Evolutionary conservation across 345 rosid species (phyloP), one percentile per base, ranked within the genome.

Genomic region (Angophora floribunda): DNA sequence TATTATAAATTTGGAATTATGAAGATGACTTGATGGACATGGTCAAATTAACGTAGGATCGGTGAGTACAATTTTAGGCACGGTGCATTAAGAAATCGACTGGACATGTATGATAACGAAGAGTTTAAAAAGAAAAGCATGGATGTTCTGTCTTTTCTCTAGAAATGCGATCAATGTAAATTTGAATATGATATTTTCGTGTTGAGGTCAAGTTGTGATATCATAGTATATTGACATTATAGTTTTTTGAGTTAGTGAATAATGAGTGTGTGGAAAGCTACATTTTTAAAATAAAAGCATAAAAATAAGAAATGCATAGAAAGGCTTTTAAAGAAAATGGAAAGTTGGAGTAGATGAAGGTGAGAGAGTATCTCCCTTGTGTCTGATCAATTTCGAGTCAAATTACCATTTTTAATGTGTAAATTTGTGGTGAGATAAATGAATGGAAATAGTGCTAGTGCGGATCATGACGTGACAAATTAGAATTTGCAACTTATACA

Each of bases 211-310:
- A 55, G 28, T 12, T 55, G 61, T 12, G 9, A 55, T 22, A 55
- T 55, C 28, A 22, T 1, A 55, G 28, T 55, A 28, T 5, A 0
- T 0, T 1, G 28, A 21, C 61, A 55, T 12, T 0, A 3, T 55
- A 55, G 61, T 28, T 9, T 55, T 55, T 55, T 22, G 28, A 55
- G 61, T 55, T 55, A 55, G 9, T 22, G 61, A 22, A 15, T 13
- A 51, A 12, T 3, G 52, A 51, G 52, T 51, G 52, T 1, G 61
- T 21, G 28, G 9, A 55, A 55, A 4, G 8, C 22, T 55, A 9
- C 28, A 55, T 21, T 55, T 55, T 9, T 55, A 55, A 55, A 55
- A 55, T 26, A 55, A 55, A 55, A 55, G 28, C 61, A 55, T 55
- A 55, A 22, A 55, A 28, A 5, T 55, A 12, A 55, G 22, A 21